phyloP scores from a whole-genome alignment of 108 stramenopile genomes.

The Epipyxis sp. region DNA sequence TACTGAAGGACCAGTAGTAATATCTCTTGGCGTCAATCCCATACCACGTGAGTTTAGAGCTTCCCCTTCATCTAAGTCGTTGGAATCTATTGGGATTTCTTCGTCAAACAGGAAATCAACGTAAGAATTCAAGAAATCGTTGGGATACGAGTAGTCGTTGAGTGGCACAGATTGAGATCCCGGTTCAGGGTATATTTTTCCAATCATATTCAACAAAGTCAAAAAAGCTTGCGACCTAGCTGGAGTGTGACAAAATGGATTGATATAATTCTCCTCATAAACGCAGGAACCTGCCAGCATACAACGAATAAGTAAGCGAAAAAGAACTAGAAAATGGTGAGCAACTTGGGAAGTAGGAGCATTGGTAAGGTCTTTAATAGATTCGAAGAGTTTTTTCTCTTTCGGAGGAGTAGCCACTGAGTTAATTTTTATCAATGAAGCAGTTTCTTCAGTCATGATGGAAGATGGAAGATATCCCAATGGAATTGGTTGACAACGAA shows the following conservation, averaged over 20 bases:
- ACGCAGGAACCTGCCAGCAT: constrained; percentile 14
- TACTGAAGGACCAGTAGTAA: too few species aligned
- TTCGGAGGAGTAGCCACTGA: neutral
- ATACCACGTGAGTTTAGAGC: too few species aligned
- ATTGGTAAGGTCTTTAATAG: constrained; percentile 7
- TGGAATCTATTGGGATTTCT: constrained; percentile 13
- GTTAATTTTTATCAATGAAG: neutral
- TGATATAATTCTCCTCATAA: constrained; percentile 2
- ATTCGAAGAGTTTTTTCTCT: neutral
- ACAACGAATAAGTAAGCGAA: constrained; percentile 6
- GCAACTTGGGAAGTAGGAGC: neutral
- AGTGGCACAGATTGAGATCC: neutral
- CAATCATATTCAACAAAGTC: neutral
- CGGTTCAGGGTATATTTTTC: neutral
- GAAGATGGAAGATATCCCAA: constrained; percentile 21
- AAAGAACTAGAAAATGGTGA: constrained; percentile 26
- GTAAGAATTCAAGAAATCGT: constrained; percentile 1
- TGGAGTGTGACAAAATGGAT: constrained; percentile 1
- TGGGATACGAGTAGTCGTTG: neutral
- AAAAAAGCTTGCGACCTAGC: constrained; percentile 3
- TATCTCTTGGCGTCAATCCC: too few species aligned
- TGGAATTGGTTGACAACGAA: neutral
- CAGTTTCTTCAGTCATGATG: neutral
- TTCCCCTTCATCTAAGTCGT: too few species aligned
- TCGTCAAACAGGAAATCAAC: constrained; percentile 28